Evolutionary conservation across 2,329 filamentous ascomycete species (phyloP), one percentile per base, ranked within the genome.

Genomic region (Helminthosporium solani): DNA sequence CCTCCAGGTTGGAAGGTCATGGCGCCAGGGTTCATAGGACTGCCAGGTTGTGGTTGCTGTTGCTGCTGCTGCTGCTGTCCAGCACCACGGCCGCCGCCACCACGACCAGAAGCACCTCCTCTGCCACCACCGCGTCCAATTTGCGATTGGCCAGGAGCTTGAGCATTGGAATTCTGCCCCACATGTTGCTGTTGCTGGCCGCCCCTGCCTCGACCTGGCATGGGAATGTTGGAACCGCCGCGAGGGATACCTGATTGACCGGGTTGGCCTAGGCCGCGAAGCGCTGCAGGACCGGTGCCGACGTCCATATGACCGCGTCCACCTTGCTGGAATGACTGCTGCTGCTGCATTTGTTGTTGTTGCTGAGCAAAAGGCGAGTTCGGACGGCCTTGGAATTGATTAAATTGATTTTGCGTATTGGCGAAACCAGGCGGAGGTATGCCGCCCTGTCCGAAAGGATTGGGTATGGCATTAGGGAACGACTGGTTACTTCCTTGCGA

Each of bases 21-120:
- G 1, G 70, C 71, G 15, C 54, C 58, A 1, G 69, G 62, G 34
- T 71, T 73, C 50, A 73, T 57, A 4, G 54, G 52, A 2, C 60
- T 54, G 0, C 45, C 41, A 0, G 62, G 59, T 12, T 38, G 40
- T 40, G 50, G 56, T 15, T 56, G 59, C 25, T 60, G 53, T 15
- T n/a, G n/a, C n/a, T n/a, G n/a, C n/a, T n/a, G n/a, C n/a, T n/a
- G n/a, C n/a, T n/a, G n/a, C n/a, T n/a, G n/a, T 16, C 48, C 56
- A 16, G 53, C 54, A 3, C 53, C 56, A 16, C 56, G 52, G 2
- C 58, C 56, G 14, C 54, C 54, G 16, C 66, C 59, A 30, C 64
- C 51, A 5, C 55, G 46, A 8, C 61, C 63, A 21, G 61, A 62
- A 31, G 65, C 50, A n/a, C 54, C 56, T 15, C 66, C 60, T 23